A percentile compares a stretch with the other conserved stretches of the same genome.
These are phyloP conservation scores for Prunus dulcis DNA, from an alignment of 306 rosid genomes.

Conservation along the genomic window DNA sequence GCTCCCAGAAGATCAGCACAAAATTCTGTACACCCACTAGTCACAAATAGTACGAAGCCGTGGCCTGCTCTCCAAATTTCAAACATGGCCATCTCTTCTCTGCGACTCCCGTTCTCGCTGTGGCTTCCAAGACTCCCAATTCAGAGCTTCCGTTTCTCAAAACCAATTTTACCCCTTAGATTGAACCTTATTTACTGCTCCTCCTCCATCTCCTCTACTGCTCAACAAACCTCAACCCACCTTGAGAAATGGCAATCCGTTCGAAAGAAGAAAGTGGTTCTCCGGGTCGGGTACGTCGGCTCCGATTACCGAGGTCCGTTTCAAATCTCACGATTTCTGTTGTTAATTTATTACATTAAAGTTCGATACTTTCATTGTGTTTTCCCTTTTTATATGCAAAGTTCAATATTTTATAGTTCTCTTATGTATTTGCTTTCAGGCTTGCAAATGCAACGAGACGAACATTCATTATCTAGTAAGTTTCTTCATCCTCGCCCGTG, in stretches of 20 bases:
- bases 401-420: neutral
- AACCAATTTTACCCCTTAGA: slow-evolving; percentile 17
- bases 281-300: slow-evolving; percentile 85
- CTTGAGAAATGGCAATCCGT: slow-evolving; percentile 52
- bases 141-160: slow-evolving; percentile 5
- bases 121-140: slow-evolving; percentile 29
- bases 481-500: neutral
- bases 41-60: neutral
- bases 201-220: slow-evolving; percentile 4
- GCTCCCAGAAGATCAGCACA: too few relatives aligned
- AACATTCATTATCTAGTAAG: slow-evolving; percentile 61
- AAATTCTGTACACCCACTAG: neutral
- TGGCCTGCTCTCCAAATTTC: neutral
- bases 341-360: neutral
- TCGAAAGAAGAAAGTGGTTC: slow-evolving; percentile 74
- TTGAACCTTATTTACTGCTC: slow-evolving; percentile 25
- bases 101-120: slow-evolving; percentile 41
- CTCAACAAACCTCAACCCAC: slow-evolving; percentile 1
- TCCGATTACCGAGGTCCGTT: slow-evolving; percentile 77
- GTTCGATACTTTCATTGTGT: neutral
- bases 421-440: slow-evolving; percentile 40
- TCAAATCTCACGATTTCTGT: neutral
- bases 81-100: slow-evolving; percentile 40
- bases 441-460: slow-evolving; percentile 70
- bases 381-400: neutral